These are phyloP conservation scores for Aspergillus saccharolyticus DNA, from an alignment of 495 filamentous ascomycete genomes.

Conservation along the genomic window DNA sequence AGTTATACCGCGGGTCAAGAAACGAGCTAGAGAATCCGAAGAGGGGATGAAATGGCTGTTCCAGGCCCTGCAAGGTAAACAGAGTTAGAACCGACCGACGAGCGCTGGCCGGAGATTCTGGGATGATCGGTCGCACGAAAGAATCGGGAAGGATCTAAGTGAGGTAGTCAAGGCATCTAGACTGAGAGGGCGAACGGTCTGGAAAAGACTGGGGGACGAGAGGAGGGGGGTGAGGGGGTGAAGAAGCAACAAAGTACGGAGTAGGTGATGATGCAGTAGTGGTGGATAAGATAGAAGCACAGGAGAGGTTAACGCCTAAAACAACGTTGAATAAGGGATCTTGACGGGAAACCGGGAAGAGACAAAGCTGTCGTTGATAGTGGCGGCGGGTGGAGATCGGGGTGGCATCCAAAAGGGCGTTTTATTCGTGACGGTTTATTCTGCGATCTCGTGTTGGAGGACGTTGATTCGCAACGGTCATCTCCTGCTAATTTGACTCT, in stretches of 20 bases:
- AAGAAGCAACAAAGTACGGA: no score
- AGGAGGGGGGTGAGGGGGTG: not conserved
- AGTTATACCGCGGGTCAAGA: not conserved
- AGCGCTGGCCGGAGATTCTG: not conserved
- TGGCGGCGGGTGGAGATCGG: not conserved
- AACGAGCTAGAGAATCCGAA: not conserved
- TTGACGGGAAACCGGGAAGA: conserved; percentile 2
- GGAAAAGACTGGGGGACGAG: not conserved
- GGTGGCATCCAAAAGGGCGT: not conserved
- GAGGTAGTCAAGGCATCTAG: not conserved
- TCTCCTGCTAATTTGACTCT: not conserved
- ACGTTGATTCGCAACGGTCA: not conserved
- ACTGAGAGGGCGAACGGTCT: not conserved
- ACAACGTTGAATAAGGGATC: not conserved
- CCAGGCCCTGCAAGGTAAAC: not conserved
- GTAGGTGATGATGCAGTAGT: no score
- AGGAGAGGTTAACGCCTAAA: not conserved
- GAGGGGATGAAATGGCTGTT: not conserved
- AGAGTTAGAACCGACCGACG: conserved; percentile 2
- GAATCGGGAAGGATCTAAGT: not conserved
- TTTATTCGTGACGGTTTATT: not conserved
- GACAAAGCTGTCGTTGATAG: not conserved
- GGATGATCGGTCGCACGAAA: conserved; percentile 1
- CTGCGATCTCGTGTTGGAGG: not conserved
- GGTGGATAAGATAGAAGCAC: not conserved